Evolutionary conservation across 768 basidiomycete genomes (phyloP).

Genomic region (Lactarius indigo): DNA sequence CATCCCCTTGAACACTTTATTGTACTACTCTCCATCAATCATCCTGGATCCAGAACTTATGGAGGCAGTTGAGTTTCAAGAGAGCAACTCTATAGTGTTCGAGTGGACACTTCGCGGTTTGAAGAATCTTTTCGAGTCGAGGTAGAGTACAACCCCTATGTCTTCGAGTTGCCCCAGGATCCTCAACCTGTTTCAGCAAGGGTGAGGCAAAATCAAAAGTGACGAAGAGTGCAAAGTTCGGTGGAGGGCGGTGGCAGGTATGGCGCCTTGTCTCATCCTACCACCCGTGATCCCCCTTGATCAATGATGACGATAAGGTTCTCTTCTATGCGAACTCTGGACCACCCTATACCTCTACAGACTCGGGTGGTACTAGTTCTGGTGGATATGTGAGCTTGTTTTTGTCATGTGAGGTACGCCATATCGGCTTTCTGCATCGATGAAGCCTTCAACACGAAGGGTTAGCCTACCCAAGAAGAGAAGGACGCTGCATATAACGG

Average conservation of each 20-base stretch:
- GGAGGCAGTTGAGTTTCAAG: constrained; percentile 43
- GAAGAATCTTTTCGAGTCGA: constrained; percentile 70
- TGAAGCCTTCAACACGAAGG: constrained; percentile 2
- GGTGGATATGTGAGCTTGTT: constrained; percentile 70
- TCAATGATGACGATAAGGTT: constrained; percentile 43
- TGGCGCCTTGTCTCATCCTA: constrained; percentile 22
- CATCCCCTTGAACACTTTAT: neutral
- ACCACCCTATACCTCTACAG: constrained; percentile 29
- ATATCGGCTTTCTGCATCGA: neutral
- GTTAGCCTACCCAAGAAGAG: constrained; percentile 73
- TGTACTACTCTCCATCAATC: neutral
- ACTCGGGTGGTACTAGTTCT: constrained; percentile 42
- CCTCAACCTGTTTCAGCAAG: constrained; percentile 38
- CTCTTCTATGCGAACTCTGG: constrained; percentile 85
- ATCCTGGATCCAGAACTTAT: neutral
- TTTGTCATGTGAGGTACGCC: constrained; percentile 72
- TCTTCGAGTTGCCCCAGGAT: neutral
- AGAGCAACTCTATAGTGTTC: constrained; percentile 56
- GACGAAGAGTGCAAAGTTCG: constrained; percentile 73
- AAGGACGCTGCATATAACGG: constrained; percentile 61
- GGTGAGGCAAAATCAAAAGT: constrained; percentile 78
- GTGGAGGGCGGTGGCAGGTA: constrained; percentile 75
- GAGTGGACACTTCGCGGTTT: constrained; percentile 79
- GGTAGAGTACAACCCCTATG: constrained; percentile 37
- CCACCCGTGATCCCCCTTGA: constrained; percentile 17